These are phyloP conservation scores for Sclerotinia sclerotiorum DNA, from an alignment of 2,329 filamentous ascomycete genomes.

Conservation along the genomic window DNA sequence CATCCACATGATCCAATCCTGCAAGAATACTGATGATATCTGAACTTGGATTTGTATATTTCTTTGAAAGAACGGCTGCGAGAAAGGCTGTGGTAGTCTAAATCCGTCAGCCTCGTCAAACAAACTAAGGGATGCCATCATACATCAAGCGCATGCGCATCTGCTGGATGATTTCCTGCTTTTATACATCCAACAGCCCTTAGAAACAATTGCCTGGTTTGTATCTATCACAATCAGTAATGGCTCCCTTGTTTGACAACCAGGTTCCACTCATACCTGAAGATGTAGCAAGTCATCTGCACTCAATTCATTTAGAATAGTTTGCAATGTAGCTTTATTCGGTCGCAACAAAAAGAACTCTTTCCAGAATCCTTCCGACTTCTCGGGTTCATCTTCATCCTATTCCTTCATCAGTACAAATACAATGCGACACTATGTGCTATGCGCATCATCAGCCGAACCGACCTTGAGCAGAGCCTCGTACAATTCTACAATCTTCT, in stretches of 20 bases:
- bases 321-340: slow-evolving; percentile 66
- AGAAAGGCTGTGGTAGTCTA: slow-evolving; percentile 90
- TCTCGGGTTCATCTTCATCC: slow-evolving; percentile 66
- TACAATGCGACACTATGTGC: slow-evolving; percentile 2
- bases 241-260: slow-evolving; percentile 8
- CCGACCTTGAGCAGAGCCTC: slow-evolving; percentile 74
- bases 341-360: slow-evolving; percentile 92
- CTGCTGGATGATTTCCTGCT: slow-evolving; percentile 56
- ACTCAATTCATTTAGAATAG: slow-evolving; percentile 66
- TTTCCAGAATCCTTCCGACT: slow-evolving; percentile 88
- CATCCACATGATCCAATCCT: slow-evolving; percentile 84
- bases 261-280: slow-evolving; percentile 51
- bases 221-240: slow-evolving; percentile 32
- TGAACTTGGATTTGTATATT: slow-evolving; percentile 91
- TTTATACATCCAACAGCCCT: slow-evolving; percentile 71
- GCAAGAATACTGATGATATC: slow-evolving; percentile 90
- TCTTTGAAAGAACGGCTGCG: slow-evolving; percentile 77
- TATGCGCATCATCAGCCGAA: slow-evolving; percentile 20
- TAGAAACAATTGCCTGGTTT: slow-evolving; percentile 64
- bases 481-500: slow-evolving; percentile 91
- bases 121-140: slow-evolving; percentile 37
- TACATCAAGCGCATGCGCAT: slow-evolving; percentile 85
- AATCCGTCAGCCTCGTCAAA: slow-evolving; percentile 45
- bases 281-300: slow-evolving; percentile 74
- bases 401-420: slow-evolving; percentile 42